Conservation (phyloP, 2,329 filamentous ascomycete genomes). For the Incumbomyces delicatus region DNA sequence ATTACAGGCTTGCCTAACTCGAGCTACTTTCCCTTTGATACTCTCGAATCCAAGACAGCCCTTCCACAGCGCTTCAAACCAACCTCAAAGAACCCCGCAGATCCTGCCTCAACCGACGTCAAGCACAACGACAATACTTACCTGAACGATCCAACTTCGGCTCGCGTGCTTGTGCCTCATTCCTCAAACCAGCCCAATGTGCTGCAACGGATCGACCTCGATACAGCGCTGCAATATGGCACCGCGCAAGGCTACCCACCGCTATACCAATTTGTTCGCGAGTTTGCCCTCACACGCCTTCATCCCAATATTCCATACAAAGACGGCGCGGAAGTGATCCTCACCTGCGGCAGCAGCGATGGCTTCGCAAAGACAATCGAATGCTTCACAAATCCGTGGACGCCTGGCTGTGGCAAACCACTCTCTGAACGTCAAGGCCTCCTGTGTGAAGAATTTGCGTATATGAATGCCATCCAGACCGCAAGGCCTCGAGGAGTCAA, state of each 20-base stretch:
- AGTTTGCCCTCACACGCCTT: slow-evolving; percentile 65
- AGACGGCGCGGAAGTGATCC: slow-evolving; percentile 63
- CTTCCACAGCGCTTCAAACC: slow-evolving; percentile 64
- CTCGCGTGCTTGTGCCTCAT: slow-evolving; percentile 64
- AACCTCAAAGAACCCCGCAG: slow-evolving; percentile 52
- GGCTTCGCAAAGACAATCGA: slow-evolving; percentile 71
- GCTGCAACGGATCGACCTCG: slow-evolving; percentile 64
- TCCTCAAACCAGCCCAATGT: slow-evolving; percentile 49
- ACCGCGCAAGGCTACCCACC: slow-evolving; percentile 72
- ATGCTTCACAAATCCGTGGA: slow-evolving; percentile 67
- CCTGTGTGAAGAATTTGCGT: slow-evolving; percentile 70
- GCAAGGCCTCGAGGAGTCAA: slow-evolving; percentile 60
- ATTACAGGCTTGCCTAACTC: slow-evolving; percentile 66
- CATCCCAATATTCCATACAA: slow-evolving; percentile 75
- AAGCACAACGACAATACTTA: slow-evolving; percentile 23
- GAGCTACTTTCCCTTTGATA: slow-evolving; percentile 81
- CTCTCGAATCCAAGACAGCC: slow-evolving; percentile 71
- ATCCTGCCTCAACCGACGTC: slow-evolving; percentile 29
- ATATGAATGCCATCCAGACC: slow-evolving; percentile 64
- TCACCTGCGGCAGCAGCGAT: slow-evolving; percentile 77
- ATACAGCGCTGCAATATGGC: slow-evolving; percentile 78
- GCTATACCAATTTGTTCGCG: slow-evolving; percentile 64
- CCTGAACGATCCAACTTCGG: slow-evolving; percentile 27
- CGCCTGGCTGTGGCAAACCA: slow-evolving; percentile 52
- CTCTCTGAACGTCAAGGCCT: slow-evolving; percentile 63